Conservation (phyloP, 2,329 filamentous ascomycete species). For the Lachnellula arida region DNA sequence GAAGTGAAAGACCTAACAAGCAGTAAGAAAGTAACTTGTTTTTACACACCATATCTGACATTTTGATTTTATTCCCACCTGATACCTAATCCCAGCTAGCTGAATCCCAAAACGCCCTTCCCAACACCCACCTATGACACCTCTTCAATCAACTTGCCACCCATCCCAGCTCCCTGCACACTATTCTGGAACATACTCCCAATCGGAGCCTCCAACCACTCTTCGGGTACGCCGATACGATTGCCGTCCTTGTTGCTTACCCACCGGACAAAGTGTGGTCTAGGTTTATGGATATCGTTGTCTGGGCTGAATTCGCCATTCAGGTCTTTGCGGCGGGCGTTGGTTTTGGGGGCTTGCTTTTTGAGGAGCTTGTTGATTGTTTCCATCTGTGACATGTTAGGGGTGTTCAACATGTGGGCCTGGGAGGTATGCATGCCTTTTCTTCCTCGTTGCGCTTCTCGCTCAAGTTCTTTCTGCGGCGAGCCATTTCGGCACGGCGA, state of each 20-base stretch:
- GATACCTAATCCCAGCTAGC: no score
- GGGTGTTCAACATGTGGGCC: background rate
- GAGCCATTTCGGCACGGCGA: conserved; percentile 70
- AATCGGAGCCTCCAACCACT: conserved; percentile 60
- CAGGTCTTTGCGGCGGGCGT: conserved; percentile 40
- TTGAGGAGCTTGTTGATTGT: conserved; percentile 88
- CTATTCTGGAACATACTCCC: conserved; percentile 52
- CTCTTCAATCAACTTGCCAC: conserved; percentile 32
- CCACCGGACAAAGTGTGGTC: conserved; percentile 65
- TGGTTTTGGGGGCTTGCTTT: conserved; percentile 76
- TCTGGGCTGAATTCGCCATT: conserved; percentile 44
- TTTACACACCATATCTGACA: no score
- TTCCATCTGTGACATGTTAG: conserved; percentile 58
- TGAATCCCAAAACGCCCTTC: background rate
- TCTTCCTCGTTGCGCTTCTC: conserved; percentile 77
- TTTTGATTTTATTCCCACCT: no score
- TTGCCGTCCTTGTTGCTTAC: conserved; percentile 62
- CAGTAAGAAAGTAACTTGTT: no score
- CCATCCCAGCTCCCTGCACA: conserved; percentile 20
- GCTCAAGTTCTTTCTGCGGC: conserved; percentile 66
- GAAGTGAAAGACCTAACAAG: no score
- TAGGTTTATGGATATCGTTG: conserved; percentile 44
- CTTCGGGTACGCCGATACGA: conserved; percentile 59
- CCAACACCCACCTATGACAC: conserved; percentile 18
- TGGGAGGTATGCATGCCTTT: conserved; percentile 47